Evolutionary conservation across 2,329 filamentous ascomycete species (phyloP), one percentile per base, ranked within the genome.

Genomic region (Paracorniculantispora psalliotae): DNA sequence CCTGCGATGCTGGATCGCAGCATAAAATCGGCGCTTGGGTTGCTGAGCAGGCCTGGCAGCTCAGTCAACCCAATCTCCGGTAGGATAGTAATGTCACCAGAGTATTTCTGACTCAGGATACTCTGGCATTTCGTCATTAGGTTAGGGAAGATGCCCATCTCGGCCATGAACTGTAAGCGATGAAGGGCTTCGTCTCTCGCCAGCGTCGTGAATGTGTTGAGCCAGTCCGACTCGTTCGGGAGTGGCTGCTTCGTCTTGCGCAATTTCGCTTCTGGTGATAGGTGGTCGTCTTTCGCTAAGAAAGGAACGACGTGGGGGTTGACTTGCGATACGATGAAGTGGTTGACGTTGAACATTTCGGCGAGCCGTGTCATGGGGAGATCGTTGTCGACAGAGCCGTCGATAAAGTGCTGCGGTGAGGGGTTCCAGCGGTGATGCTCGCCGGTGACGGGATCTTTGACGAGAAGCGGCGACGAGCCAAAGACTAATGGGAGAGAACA

Each of bases 301-400:
- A 97, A 96, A 0, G 91, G 91, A 0, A 96, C 85, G 9, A 97
- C 90, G 67, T 97, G 93, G 0, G 93, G 93, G 67, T 97, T 97
- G 53, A 97, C 92, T 71, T 97, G 93, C 0, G 92, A 96, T 19
- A 97, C 93, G 65, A 97, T 97, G 69, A 97, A 97, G 70, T 97
- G 93, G 68, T 97, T 97, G 70, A 97, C 92, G 68, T 97, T 96
- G 78, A 97, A 96, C 89, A 97, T 92, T 69, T 96, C 92, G 1
- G 92, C 87, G 17, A 97, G 79, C 2, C 91, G 85, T 21, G 88
- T 91, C 85, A 96, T 96, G 1, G 93, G 93, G 2, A 97, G 78
- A 71, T 97, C 93, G 61, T 94, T 94, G 69, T 97, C 92, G 23
- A 97, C 91, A 1, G 92, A 97, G 1, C 93, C 93, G 70, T 97